Percentiles rank a stretch among this genome's conserved stretches.
phyloP scores from a whole-genome alignment of 306 rosid species.

The Gastrolobium bilobum region DNA sequence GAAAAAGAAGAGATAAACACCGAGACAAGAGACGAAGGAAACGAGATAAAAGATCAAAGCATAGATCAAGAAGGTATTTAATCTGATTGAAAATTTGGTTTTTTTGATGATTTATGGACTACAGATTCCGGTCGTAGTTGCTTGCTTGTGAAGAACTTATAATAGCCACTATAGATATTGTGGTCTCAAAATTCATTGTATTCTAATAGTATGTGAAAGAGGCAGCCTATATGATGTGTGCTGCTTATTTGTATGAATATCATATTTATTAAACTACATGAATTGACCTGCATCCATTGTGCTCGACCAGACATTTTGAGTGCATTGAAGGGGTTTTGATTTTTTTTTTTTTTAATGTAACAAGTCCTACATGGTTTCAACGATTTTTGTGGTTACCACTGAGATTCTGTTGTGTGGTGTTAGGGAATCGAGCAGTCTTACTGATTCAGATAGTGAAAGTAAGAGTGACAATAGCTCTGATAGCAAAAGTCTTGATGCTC shows the following conservation, averaged over 20 bases:
- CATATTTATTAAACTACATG: not conserved
- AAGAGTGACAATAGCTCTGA: slow-evolving; percentile 53
- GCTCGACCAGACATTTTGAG: not conserved
- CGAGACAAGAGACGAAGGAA: slow-evolving; percentile 73
- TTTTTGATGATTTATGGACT: not conserved
- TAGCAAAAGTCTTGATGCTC: slow-evolving; percentile 50
- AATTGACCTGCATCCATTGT: not conserved
- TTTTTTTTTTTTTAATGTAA: not conserved
- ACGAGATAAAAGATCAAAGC: slow-evolving; percentile 76
- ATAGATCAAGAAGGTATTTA: slow-evolving; percentile 75
- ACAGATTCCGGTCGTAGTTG: too few relatives aligned
- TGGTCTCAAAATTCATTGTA: not conserved
- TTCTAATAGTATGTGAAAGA: too few relatives aligned
- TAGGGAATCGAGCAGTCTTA: slow-evolving; percentile 60
- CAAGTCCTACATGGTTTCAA: not conserved
- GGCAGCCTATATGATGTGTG: not conserved
- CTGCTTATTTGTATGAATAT: not conserved
- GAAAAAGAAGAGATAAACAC: slow-evolving; percentile 73
- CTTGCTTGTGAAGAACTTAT: not conserved
- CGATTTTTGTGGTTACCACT: not conserved
- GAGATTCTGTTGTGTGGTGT: slow-evolving; percentile 19
- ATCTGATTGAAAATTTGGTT: not conserved
- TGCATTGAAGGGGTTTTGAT: not conserved
- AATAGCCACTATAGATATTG: not conserved
- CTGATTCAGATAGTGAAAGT: slow-evolving; percentile 63